Conservation (phyloP, 2,329 filamentous ascomycete genomes). For the Mycogone perniciosa region DNA sequence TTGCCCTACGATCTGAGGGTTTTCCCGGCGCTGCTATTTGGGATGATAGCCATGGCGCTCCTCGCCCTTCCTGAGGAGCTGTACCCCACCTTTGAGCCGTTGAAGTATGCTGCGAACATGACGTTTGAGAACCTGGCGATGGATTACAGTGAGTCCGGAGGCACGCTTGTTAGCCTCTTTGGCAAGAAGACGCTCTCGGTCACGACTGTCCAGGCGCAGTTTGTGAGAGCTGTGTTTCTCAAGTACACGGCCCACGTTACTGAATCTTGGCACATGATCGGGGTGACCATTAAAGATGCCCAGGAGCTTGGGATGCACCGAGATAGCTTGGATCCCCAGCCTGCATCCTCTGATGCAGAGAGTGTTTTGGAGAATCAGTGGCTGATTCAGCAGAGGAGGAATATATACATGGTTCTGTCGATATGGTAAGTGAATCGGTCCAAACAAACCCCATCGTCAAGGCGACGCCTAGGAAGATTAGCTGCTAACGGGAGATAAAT, state of each 20-base stretch:
- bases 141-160: conserved; percentile 55
- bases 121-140: conserved; percentile 53
- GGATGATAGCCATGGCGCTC: conserved; percentile 49
- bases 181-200: conserved; percentile 52
- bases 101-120: conserved; percentile 55
- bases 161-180: conserved; percentile 46
- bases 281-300: conserved; percentile 52
- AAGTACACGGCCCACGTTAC: conserved; percentile 55
- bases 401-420: conserved; percentile 50
- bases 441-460: background rate
- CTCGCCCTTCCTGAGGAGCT: conserved; percentile 44
- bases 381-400: conserved; percentile 49
- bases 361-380: conserved; percentile 51
- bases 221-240: conserved; percentile 48
- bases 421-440: conserved; percentile 24
- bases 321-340: conserved; percentile 45
- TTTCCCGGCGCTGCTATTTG: conserved; percentile 55
- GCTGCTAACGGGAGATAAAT: background rate
- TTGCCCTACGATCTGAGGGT: conserved; percentile 46
- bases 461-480: background rate
- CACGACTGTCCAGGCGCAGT: conserved; percentile 51
- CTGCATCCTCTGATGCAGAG: conserved; percentile 39
- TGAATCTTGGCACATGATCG: conserved; percentile 53
- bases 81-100: conserved; percentile 44
- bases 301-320: conserved; percentile 57